Evolutionary conservation across 2,329 filamentous ascomycete genomes (phyloP).

Genomic region (Nemania sp.): DNA sequence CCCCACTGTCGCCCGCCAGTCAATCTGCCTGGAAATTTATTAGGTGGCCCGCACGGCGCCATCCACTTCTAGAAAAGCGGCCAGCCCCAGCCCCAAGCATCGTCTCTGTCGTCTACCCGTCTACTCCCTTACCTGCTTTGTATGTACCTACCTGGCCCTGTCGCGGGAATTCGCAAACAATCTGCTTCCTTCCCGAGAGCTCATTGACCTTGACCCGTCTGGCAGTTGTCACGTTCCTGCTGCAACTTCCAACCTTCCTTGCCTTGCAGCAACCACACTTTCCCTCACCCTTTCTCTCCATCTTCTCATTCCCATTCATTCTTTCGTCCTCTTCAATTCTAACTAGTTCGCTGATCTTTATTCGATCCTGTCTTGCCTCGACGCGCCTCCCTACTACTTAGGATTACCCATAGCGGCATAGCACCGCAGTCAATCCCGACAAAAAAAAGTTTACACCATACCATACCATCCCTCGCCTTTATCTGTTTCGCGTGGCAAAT

Average conservation of each 20-base stretch:
- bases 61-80: constrained; percentile 1
- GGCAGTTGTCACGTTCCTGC: background rate
- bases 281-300: background rate
- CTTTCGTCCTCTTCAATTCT: constrained; percentile 5
- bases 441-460: constrained; percentile 22
- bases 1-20: background rate
- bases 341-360: background rate
- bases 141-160: constrained; percentile 12
- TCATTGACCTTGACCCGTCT: constrained; percentile 13
- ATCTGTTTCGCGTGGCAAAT: constrained; percentile 6
- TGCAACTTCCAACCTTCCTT: background rate
- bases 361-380: background rate
- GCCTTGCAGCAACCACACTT: background rate
- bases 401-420: background rate
- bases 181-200: constrained; percentile 24
- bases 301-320: constrained; percentile 7
- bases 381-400: constrained; percentile 2
- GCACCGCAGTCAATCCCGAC: constrained; percentile 2
- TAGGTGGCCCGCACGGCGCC: constrained; percentile 13
- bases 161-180: constrained; percentile 26
- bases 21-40: constrained; percentile 19
- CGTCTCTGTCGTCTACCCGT: constrained; percentile 3
- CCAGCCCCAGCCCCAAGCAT: constrained; percentile 6
- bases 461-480: background rate
- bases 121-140: background rate